These are phyloP conservation scores for Xylaria sp. DNA, from an alignment of 2,329 filamentous ascomycete genomes.

Conservation along the genomic window DNA sequence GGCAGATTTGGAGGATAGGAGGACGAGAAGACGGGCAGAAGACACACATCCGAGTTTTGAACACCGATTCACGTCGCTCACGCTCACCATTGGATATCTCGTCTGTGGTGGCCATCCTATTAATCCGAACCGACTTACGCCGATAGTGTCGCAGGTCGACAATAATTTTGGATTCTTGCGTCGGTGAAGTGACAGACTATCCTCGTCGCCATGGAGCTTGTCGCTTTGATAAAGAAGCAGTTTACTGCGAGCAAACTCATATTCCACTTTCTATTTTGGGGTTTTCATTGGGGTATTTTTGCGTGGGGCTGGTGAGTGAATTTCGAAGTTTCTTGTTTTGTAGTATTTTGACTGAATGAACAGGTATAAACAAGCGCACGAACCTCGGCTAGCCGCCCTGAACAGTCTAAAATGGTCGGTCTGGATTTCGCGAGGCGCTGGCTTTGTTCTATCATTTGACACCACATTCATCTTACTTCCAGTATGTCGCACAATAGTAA, in stretches of 20 bases:
- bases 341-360: slow-evolving; percentile 27
- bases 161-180: slow-evolving; percentile 50
- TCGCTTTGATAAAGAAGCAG: slow-evolving; percentile 66
- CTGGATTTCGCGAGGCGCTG: slow-evolving; percentile 95
- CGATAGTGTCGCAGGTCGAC: slow-evolving; percentile 67
- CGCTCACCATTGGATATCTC: slow-evolving; percentile 36
- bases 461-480: slow-evolving; percentile 88
- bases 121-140: slow-evolving; percentile 43
- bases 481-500: slow-evolving; percentile 91
- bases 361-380: slow-evolving; percentile 81
- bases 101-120: slow-evolving; percentile 32
- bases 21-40: slow-evolving; percentile 28
- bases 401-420: slow-evolving; percentile 89
- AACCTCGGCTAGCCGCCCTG: slow-evolving; percentile 76
- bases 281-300: slow-evolving; percentile 81
- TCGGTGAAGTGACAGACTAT: slow-evolving; percentile 46
- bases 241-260: slow-evolving; percentile 75
- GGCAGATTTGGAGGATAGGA: slow-evolving; percentile 22
- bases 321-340: neutral
- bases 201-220: slow-evolving; percentile 52
- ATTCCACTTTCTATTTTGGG: slow-evolving; percentile 86
- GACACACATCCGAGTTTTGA: slow-evolving; percentile 23
- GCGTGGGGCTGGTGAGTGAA: slow-evolving; percentile 81
- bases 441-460: slow-evolving; percentile 85
- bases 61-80: slow-evolving; percentile 28